Evolutionary conservation across 2,329 filamentous ascomycete species (phyloP).

Genomic region (Aspergillus clavatus): DNA sequence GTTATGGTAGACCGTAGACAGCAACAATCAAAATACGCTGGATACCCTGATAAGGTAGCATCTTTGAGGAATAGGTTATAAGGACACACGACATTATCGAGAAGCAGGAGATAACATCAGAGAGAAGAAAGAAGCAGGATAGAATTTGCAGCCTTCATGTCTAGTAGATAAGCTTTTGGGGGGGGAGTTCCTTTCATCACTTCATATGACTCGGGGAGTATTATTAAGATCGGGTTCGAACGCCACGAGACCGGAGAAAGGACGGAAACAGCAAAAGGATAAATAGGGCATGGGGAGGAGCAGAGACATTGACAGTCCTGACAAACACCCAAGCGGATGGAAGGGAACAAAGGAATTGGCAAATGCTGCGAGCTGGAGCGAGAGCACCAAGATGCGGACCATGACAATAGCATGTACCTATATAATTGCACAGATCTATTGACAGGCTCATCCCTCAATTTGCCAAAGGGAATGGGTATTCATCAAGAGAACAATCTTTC

Average conservation of each 20-base stretch:
- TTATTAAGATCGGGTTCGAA: too few species aligned
- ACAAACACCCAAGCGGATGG: background rate
- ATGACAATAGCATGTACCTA: slow-evolving; percentile 20
- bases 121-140: too few species aligned
- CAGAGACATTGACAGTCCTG: background rate
- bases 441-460: slow-evolving; percentile 27
- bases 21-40: too few species aligned
- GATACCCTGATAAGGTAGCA: too few species aligned
- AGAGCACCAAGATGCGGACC: slow-evolving; percentile 7
- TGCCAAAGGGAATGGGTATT: slow-evolving; percentile 18
- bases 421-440: slow-evolving; percentile 24
- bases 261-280: slow-evolving; percentile 3
- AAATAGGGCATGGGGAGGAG: background rate
- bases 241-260: background rate
- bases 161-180: too few species aligned
- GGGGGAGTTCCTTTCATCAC: too few species aligned
- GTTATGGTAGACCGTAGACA: too few species aligned
- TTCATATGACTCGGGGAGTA: slow-evolving; percentile 1
- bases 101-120: slow-evolving; percentile 1
- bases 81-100: too few species aligned
- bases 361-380: slow-evolving; percentile 2
- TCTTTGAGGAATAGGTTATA: too few species aligned
- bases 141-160: background rate
- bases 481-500: slow-evolving; percentile 27
- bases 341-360: slow-evolving; percentile 5